phyloP scores from a whole-genome alignment of 306 rosid genomes.

The Cucurbita moschata region DNA sequence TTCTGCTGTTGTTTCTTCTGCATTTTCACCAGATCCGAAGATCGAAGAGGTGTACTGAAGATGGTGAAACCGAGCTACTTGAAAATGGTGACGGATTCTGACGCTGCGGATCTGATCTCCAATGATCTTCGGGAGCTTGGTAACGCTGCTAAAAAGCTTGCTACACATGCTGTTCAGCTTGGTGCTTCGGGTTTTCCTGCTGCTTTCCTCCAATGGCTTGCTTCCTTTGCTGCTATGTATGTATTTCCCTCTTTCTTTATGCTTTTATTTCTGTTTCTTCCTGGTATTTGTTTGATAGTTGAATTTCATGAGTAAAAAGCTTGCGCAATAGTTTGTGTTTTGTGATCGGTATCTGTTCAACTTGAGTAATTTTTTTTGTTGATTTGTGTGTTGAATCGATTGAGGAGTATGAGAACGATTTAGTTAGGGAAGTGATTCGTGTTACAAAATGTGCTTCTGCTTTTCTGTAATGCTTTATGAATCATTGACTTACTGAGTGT shows the following conservation, averaged over 20 bases:
- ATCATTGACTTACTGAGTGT: not conserved
- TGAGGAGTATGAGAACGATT: not conserved
- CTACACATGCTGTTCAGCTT: constrained; percentile 39
- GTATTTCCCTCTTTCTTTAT: not conserved
- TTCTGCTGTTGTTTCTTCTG: not conserved
- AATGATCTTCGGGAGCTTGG: constrained; percentile 49
- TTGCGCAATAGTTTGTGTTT: not conserved
- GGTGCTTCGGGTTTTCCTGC: constrained; percentile 49
- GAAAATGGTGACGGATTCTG: constrained; percentile 29
- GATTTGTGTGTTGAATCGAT: not conserved
- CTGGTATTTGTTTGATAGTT: not conserved
- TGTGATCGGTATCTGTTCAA: not conserved
- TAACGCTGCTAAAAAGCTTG: constrained; percentile 34
- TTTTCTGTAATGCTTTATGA: not conserved
- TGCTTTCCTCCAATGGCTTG: constrained; percentile 50
- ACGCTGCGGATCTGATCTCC: constrained; percentile 21
- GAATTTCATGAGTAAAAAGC: not conserved
- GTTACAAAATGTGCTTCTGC: not conserved
- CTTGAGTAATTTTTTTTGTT: not conserved
- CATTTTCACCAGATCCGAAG: not conserved
- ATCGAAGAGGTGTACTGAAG: too few relatives aligned
- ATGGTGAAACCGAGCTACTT: constrained; percentile 26
- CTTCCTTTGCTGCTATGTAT: constrained; percentile 70
- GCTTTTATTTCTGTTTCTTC: not conserved
- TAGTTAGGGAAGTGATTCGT: not conserved